Percentiles rank a stretch among this genome's conserved stretches.
These are phyloP conservation scores for Mortierella sp. DNA, from an alignment of 371 early-diverging fungal genomes.

Conservation along the genomic window DNA sequence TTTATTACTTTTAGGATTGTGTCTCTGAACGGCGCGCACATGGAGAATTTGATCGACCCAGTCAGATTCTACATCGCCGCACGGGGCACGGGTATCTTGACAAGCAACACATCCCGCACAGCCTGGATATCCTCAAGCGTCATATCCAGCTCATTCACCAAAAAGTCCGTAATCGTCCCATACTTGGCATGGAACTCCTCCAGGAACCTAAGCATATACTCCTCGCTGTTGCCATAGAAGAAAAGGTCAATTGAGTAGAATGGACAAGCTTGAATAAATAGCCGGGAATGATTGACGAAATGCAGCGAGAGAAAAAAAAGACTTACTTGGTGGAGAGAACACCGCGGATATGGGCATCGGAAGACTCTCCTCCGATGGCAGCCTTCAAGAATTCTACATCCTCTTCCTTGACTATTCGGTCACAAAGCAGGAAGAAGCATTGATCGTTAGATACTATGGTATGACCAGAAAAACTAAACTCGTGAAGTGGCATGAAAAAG, in stretches of 20 bases:
- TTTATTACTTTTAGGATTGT: background rate
- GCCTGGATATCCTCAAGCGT: slow-evolving; percentile 49
- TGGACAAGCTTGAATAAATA: background rate
- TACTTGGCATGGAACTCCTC: slow-evolving; percentile 52
- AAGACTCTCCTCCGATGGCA: slow-evolving; percentile 36
- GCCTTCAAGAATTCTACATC: slow-evolving; percentile 52
- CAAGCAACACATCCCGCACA: slow-evolving; percentile 44
- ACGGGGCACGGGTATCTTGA: slow-evolving; percentile 53
- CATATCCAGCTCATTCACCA: slow-evolving; percentile 50
- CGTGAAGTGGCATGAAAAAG: background rate
- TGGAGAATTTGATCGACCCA: slow-evolving; percentile 5
- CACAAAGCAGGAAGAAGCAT: background rate
- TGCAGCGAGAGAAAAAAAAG: background rate
- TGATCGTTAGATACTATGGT: background rate
- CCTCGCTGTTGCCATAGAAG: slow-evolving; percentile 25
- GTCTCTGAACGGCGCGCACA: background rate
- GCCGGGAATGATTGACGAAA: background rate
- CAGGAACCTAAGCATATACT: slow-evolving; percentile 49
- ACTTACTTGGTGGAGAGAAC: slow-evolving; percentile 54
- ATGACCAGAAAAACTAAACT: background rate
- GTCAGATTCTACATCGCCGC: slow-evolving; percentile 27
- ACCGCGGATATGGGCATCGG: slow-evolving; percentile 39
- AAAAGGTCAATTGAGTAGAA: background rate
- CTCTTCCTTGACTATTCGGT: slow-evolving; percentile 40
- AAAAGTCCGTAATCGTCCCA: slow-evolving; percentile 49